Conservation (phyloP, 805 yeast species). For the Ogataea ganodermae region DNA sequence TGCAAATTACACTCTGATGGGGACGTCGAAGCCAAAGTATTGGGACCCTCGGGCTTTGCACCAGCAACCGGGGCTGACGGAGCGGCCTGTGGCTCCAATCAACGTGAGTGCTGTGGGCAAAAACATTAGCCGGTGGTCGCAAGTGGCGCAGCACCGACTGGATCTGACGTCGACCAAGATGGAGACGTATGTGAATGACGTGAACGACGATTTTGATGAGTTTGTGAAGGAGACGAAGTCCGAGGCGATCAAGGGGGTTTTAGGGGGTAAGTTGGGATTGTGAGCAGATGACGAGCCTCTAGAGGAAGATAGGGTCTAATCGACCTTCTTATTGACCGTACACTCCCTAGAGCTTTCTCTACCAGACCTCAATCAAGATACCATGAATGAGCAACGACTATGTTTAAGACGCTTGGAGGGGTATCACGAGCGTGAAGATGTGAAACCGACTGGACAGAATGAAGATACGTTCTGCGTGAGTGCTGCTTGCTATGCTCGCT, state of each 20-base stretch:
- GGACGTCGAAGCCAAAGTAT: constrained; percentile 32
- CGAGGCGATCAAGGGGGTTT: constrained; percentile 33
- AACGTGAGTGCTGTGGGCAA: constrained; percentile 16
- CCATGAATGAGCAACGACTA: no score
- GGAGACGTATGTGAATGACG: constrained; percentile 29
- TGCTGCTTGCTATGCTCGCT: no score
- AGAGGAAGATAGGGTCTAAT: no score
- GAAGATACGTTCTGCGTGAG: no score
- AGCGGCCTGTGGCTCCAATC: constrained; percentile 21
- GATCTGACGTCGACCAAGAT: constrained; percentile 29
- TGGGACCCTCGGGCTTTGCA: constrained; percentile 36
- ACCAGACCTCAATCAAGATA: no score
- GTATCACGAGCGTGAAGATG: no score
- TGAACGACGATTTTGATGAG: constrained; percentile 36
- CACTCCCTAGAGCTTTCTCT: no score
- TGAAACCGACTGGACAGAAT: no score
- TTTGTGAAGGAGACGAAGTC: constrained; percentile 31
- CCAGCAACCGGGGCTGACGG: constrained; percentile 29
- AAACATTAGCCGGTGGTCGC: constrained; percentile 23
- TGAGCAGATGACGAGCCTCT: constrained; percentile 8
- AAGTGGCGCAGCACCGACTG: constrained; percentile 24
- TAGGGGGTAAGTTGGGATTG: constrained; percentile 26
- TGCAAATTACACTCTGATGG: constrained; percentile 31
- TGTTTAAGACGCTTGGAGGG: no score
- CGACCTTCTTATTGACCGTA: no score